A percentile compares a stretch with the other conserved stretches of the same genome.
These are phyloP conservation scores for Selenicereus undatus DNA, from an alignment of 148 eudicot genomes.

Conservation along the genomic window DNA sequence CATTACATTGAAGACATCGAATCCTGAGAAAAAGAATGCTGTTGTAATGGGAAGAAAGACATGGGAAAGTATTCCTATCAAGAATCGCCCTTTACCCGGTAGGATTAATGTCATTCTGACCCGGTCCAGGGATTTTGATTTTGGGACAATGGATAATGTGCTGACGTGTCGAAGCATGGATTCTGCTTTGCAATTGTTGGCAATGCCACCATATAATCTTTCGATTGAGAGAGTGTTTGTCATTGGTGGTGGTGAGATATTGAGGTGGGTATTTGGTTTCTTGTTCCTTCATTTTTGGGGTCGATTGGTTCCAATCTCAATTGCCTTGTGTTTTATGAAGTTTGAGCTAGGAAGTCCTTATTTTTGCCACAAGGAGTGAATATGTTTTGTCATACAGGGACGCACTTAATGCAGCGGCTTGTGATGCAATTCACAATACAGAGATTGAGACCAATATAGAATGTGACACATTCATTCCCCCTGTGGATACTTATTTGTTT, in stretches of 20 bases:
- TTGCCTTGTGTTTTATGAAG: neutral
- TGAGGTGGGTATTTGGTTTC: conserved; percentile 42
- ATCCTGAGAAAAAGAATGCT: conserved; percentile 75
- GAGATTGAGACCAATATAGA: conserved; percentile 63
- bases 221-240: conserved; percentile 76
- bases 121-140: conserved; percentile 45
- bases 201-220: conserved; percentile 47
- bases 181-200: conserved; percentile 63
- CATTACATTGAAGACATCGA: conserved; percentile 57
- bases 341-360: neutral
- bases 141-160: conserved; percentile 58
- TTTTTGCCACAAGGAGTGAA: neutral
- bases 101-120: conserved; percentile 88
- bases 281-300: neutral
- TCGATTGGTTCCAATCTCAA: neutral
- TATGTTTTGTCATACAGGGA: conserved; percentile 52
- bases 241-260: conserved; percentile 85
- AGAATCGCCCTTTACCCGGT: conserved; percentile 70
- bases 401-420: conserved; percentile 71
- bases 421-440: conserved; percentile 88
- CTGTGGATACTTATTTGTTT: conserved; percentile 57
- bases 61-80: conserved; percentile 84
- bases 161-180: conserved; percentile 56
- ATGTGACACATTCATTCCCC: conserved; percentile 92
- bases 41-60: conserved; percentile 97